Conservation (phyloP, 2,329 filamentous ascomycete genomes). For the Simplicillium aogashimaense region DNA sequence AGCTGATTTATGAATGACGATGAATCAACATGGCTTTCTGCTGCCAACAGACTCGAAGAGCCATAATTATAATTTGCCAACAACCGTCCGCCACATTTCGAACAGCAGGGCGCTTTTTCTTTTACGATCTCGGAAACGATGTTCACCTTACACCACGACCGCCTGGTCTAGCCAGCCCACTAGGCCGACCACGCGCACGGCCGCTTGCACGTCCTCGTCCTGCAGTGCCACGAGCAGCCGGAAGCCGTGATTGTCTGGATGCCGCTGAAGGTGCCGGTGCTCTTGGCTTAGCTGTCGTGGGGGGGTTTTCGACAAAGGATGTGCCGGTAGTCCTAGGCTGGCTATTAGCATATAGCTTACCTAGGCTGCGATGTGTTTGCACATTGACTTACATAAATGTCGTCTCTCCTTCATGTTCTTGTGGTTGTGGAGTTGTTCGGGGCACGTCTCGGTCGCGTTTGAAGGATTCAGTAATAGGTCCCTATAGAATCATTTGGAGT, state of each 20-base stretch:
- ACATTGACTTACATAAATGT: constrained; percentile 64
- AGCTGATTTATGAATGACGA: constrained; percentile 11
- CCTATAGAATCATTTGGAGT: constrained; percentile 33
- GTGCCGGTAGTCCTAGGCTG: constrained; percentile 71
- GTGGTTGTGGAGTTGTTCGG: constrained; percentile 19
- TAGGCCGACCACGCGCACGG: constrained; percentile 26
- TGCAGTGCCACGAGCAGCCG: constrained; percentile 31
- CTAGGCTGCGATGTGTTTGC: neutral
- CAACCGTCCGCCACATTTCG: neutral
- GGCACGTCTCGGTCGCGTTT: constrained; percentile 51
- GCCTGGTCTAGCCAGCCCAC: constrained; percentile 34
- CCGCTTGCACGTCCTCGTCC: constrained; percentile 17
- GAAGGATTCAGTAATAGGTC: constrained; percentile 77
- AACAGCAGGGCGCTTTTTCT: neutral
- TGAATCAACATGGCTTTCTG: neutral
- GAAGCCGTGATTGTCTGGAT: constrained; percentile 35
- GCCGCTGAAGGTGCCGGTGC: constrained; percentile 34
- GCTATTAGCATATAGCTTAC: constrained; percentile 10
- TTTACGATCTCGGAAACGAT: neutral
- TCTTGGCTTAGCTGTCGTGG: constrained; percentile 39
- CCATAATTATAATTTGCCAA: constrained; percentile 1
- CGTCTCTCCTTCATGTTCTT: constrained; percentile 52
- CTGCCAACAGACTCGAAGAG: neutral
- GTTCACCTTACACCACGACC: constrained; percentile 35
- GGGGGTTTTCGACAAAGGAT: constrained; percentile 80